Evolutionary conservation across 176 grass and related monocot genomes (phyloP).

Genomic region (Themeda triandra): DNA sequence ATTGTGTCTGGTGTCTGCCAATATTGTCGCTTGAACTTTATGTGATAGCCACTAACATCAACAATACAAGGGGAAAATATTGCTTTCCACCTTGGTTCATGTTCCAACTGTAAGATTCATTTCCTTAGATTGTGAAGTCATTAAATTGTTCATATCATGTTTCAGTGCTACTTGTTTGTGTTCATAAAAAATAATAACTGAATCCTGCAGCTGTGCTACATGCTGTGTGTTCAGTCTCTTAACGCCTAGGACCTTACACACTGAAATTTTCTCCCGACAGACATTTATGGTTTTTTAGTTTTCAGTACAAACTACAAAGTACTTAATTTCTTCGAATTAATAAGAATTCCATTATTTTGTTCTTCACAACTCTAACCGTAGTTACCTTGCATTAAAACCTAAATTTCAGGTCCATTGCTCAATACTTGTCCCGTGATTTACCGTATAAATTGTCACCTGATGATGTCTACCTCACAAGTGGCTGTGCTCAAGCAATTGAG

Average conservation of each 20-base stretch:
- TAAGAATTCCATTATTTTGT: neutral
- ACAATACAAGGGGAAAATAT: neutral
- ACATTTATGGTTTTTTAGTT: neutral
- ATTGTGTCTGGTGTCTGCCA: too few species aligned
- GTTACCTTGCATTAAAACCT: neutral
- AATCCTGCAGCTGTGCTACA: neutral
- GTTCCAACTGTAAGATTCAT: neutral
- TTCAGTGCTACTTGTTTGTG: too few species aligned
- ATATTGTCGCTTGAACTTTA: too few species aligned
- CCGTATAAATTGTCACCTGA: slow-evolving; percentile 44
- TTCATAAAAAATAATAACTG: too few species aligned
- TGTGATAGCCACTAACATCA: neutral
- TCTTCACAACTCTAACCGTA: neutral
- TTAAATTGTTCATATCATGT: too few species aligned
- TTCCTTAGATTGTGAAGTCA: neutral
- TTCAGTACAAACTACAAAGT: neutral
- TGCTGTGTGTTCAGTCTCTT: neutral
- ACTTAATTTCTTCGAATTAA: neutral
- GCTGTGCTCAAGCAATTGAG: slow-evolving; percentile 67
- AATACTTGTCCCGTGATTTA: slow-evolving; percentile 44
- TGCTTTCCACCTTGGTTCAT: neutral
- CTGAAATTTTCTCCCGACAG: neutral
- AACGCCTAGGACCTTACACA: neutral
- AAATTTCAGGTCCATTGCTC: slow-evolving; percentile 49
- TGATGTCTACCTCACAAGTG: slow-evolving; percentile 64